These are phyloP conservation scores for Acer yangbiense DNA, from an alignment of 345 rosid species.

Conservation along the genomic window DNA sequence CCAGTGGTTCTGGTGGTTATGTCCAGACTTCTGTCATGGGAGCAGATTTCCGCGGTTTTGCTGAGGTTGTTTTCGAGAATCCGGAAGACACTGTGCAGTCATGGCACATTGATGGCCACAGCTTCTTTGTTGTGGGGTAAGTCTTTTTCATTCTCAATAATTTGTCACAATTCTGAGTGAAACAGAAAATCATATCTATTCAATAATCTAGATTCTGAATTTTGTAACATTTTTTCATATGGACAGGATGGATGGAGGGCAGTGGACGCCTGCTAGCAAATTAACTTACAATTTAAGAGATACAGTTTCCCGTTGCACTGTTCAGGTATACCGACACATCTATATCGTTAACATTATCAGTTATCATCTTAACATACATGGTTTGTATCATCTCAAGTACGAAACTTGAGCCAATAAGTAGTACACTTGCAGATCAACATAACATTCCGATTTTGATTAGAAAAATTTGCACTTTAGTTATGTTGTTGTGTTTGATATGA, in stretches of 20 bases:
- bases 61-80: slow-evolving; percentile 81
- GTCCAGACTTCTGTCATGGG: slow-evolving; percentile 85
- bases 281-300: slow-evolving; percentile 59
- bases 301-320: slow-evolving; percentile 63
- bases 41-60: slow-evolving; percentile 64
- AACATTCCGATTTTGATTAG: too few species aligned
- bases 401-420: too few species aligned
- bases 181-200: not conserved
- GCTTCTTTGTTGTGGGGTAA: slow-evolving; percentile 91
- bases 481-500: slow-evolving; percentile 2
- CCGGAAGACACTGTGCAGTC: slow-evolving; percentile 71
- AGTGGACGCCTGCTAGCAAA: slow-evolving; percentile 66
- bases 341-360: not conserved
- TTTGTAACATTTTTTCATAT: not conserved
- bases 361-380: not conserved
- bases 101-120: slow-evolving; percentile 89
- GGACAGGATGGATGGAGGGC: slow-evolving; percentile 73
- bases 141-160: not conserved
- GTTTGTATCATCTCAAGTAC: too few species aligned
- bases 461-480: too few species aligned
- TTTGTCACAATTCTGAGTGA: too few species aligned
- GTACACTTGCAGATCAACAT: too few species aligned
- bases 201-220: not conserved
- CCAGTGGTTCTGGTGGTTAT: slow-evolving; percentile 62
- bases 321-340: slow-evolving; percentile 45